phyloP scores from a whole-genome alignment of 2,329 filamentous ascomycete species.

The Cladosporium sp. region DNA sequence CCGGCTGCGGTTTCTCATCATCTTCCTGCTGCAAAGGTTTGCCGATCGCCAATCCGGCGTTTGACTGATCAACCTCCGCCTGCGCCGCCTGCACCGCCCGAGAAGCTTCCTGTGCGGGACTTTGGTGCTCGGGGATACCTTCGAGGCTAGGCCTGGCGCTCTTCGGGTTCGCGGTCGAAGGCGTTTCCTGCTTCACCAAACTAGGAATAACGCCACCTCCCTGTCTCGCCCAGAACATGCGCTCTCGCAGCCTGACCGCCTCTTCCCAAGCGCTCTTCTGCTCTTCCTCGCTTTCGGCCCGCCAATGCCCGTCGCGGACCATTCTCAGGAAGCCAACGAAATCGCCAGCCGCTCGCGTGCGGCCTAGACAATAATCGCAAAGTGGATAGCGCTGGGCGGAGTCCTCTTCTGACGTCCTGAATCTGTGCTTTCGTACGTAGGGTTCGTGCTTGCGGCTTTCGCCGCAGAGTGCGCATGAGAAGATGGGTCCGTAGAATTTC shows the following conservation, averaged over 20 bases:
- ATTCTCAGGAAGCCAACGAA: conserved; percentile 89
- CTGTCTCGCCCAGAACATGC: conserved; percentile 96
- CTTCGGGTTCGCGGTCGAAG: conserved; percentile 4
- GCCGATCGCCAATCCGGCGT: neutral
- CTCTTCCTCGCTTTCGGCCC: conserved; percentile 75
- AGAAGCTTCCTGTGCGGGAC: conserved; percentile 4
- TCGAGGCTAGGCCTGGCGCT: conserved; percentile 22
- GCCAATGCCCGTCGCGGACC: conserved; percentile 88
- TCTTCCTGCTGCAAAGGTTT: neutral
- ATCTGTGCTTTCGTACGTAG: conserved; percentile 78
- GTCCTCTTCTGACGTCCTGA: conserved; percentile 82
- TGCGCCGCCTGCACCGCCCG: conserved; percentile 3
- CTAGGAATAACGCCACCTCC: conserved; percentile 85
- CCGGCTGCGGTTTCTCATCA: neutral
- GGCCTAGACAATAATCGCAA: conserved; percentile 80
- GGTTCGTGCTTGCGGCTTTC: conserved; percentile 68
- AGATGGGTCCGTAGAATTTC: conserved; percentile 53
- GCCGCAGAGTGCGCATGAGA: conserved; percentile 83
- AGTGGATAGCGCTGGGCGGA: conserved; percentile 85
- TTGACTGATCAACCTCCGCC: neutral
- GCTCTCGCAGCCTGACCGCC: conserved; percentile 79
- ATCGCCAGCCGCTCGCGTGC: conserved; percentile 84
- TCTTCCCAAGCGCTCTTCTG: conserved; percentile 93
- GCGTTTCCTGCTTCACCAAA: conserved; percentile 19
- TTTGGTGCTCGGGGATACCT: conserved; percentile 16